Base-by-base conservation (phyloP, 2,329 filamentous ascomycete genomes). In the Alternaria gaisen region DNA sequence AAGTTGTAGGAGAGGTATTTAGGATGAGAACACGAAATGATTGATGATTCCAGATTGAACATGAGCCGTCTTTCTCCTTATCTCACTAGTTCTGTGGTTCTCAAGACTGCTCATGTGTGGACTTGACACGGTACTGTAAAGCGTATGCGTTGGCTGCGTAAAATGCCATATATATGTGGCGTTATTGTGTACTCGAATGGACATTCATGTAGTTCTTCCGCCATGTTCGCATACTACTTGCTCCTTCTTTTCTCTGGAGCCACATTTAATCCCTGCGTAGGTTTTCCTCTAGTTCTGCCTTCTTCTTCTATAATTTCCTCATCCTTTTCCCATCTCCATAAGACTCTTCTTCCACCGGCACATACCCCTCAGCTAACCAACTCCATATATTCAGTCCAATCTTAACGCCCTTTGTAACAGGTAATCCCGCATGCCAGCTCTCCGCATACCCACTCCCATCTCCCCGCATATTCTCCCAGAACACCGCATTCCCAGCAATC, bases 321-420 rank as follows among this genome's bases (percentile, higher is more conserved):
- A 26, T 42, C 10, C 22, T 28, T 3, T 30, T 18, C 28, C 43
- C 28, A 12, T n/a, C 26, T 14, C 22, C 14, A 26, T 32, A 41
- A 36, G 7, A 24, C 4, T 48, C 24, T 58, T 34, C 38, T 63
- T 63, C 18, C 20, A 30, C 22, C 14, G 70, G 67, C 41, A 71
- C 65, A 60, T 68, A 73, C 5, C 70, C 72, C 18, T 74, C 69
- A 75, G 86, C 84, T 72, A 83, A 85, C 86, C 86, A 88, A 74
- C 84, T 88, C 87, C 87, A 89, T 62, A 89, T 87, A 76, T 89
- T 89, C 75, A 89, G 73, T 0, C 87, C 87, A 58, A 88, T 81
- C 78, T 89, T 89, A 38, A 77, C 80, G 2, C 87, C 87, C 41
- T 74, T 79, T 50, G 76, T 75, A 0, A 89, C 86, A 9, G 87